Percentiles rank a stretch among this genome's conserved stretches.
These are phyloP conservation scores for Cryptococcus sp. DNA, from an alignment of 1,284 basidiomycete species.

Conservation along the genomic window DNA sequence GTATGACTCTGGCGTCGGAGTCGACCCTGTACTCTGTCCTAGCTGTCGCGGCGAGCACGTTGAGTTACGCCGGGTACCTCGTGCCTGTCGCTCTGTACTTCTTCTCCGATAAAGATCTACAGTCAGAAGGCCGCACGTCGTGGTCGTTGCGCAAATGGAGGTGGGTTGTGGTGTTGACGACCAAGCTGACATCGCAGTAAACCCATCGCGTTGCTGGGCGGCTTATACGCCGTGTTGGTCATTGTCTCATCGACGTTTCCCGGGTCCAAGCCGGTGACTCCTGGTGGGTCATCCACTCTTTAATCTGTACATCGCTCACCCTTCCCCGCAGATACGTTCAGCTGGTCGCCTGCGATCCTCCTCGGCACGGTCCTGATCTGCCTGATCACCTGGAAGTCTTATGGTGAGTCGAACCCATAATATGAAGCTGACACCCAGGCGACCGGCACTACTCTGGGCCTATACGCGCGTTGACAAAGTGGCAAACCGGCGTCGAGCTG, in stretches of 20 bases:
- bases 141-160: constrained; percentile 47
- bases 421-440: constrained; percentile 12
- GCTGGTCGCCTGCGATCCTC: constrained; percentile 49
- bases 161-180: constrained; percentile 17
- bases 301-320: not conserved
- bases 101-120: constrained; percentile 42
- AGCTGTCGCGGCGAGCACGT: constrained; percentile 38
- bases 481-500: constrained; percentile 53
- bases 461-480: constrained; percentile 51
- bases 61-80: constrained; percentile 48
- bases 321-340: constrained; percentile 32
- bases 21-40: constrained; percentile 41
- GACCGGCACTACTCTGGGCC: constrained; percentile 50
- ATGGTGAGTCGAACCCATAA: constrained; percentile 26
- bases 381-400: constrained; percentile 41
- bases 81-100: constrained; percentile 47
- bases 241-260: constrained; percentile 45
- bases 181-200: constrained; percentile 25
- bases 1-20: constrained; percentile 29
- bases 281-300: constrained; percentile 19
- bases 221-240: constrained; percentile 33
- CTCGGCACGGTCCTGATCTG: constrained; percentile 34
- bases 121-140: constrained; percentile 46
- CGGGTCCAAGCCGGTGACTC: constrained; percentile 35
- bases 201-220: constrained; percentile 40